Evolutionary conservation across 305 asterid species (phyloP), one percentile per base, ranked within the genome.

Genomic region (Plantago coronopus): DNA sequence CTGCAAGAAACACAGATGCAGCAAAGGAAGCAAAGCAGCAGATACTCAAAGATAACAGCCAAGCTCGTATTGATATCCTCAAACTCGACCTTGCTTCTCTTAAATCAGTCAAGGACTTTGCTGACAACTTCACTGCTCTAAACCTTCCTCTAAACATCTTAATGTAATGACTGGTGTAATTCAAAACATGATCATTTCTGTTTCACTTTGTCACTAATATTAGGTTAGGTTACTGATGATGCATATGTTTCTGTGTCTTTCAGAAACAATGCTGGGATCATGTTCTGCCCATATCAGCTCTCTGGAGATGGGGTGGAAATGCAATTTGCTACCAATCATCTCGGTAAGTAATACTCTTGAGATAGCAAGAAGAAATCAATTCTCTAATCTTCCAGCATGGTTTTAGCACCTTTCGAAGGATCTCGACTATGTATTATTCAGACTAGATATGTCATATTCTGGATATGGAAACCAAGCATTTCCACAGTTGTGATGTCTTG

Each of bases 211-310:
- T 21, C 10, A 18, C 16, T 18, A n/a, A n/a, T n/a, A 17, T 38
- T 63, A 17, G 13, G 49, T 19, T 45, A 27, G 7, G 4, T 49
- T 47, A 53, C 63, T 19, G 11, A 37, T 29, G 22, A 16, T 17
- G 21, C 40, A 34, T n/a, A n/a, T 13, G 15, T 3, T 10, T 48
- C 40, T 49, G 51, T 66, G 45, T 34, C 53, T 40, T 70, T 44
- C 85, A 83, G 93, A 77, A 89, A 89, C 66, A 89, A 89, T 70
- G 96, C 94, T n/a, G 95, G 96, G 5, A 70, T 86, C 62, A 89
- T 89, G 96, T 84, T 80, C 76, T 84, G 94, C 49, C 96, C 96
- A 15, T 79, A 67, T 64, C 79, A 84, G 75, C 88, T 85, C 61
- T 89, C 95, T 1, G 72, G 78, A 65, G 95, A 89, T 72, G 95